These are phyloP conservation scores for Fusarium pseudograminearum DNA, from an alignment of 2,329 filamentous ascomycete species.

Conservation along the genomic window DNA sequence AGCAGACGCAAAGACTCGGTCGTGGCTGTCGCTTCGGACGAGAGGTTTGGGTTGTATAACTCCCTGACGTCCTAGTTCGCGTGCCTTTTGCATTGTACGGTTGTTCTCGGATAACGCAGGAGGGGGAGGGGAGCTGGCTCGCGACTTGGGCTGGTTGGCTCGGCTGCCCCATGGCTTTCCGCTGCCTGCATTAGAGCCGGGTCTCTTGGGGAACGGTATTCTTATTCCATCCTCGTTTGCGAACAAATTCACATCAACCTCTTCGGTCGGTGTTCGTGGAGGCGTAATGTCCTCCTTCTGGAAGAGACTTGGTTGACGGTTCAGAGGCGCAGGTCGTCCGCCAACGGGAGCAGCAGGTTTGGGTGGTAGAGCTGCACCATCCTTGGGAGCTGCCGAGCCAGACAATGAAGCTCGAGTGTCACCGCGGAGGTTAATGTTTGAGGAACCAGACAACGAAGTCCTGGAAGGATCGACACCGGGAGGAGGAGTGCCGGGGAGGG, in stretches of 20 bases:
- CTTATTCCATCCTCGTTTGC: slow-evolving; percentile 69
- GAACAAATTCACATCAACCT: slow-evolving; percentile 61
- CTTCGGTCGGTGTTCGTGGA: slow-evolving; percentile 65
- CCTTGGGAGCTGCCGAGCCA: slow-evolving; percentile 43
- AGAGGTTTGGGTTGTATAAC: slow-evolving; percentile 66
- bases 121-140: slow-evolving; percentile 78
- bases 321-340: slow-evolving; percentile 45
- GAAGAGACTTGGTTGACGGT: slow-evolving; percentile 66
- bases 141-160: slow-evolving; percentile 82
- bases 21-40: slow-evolving; percentile 71
- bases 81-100: slow-evolving; percentile 67
- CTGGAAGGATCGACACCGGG: slow-evolving; percentile 51
- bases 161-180: slow-evolving; percentile 81
- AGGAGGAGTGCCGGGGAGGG: slow-evolving; percentile 68
- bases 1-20: slow-evolving; percentile 78
- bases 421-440: slow-evolving; percentile 21
- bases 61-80: slow-evolving; percentile 68
- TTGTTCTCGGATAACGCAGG: slow-evolving; percentile 80
- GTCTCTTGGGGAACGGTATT: slow-evolving; percentile 65
- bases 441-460: slow-evolving; percentile 46
- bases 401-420: slow-evolving; percentile 45
- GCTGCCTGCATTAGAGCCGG: slow-evolving; percentile 74
- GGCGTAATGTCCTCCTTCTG: slow-evolving; percentile 63
- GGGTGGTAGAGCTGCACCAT: slow-evolving; percentile 5
- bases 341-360: slow-evolving; percentile 31